Base-by-base conservation (phyloP, 73 alveolate genomes). In the Breviolum minutum region DNA sequence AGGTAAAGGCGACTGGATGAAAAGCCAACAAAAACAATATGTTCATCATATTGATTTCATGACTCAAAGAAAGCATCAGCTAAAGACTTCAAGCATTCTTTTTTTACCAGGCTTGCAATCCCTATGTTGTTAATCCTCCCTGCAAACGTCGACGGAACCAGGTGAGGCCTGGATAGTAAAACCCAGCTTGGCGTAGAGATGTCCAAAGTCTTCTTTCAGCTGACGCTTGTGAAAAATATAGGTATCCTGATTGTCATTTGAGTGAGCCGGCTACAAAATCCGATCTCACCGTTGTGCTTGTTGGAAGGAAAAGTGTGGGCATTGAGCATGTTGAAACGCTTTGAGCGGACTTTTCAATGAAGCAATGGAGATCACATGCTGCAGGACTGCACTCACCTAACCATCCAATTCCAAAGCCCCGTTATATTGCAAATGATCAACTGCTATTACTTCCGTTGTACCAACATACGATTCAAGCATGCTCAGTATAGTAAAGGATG, bases 191-290 rank as follows among this genome's bases (percentile, higher is more conserved):
- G 97, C 97, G 7, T 91, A 91, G 77, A 91, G 88, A 63, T 91
- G 97, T 29, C 97, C 97, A 63, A 91, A 91, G 97, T 91, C 97
- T 66, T 91, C 97, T 40, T 91, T 79, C 77, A 91, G 97, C 89
- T 91, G 97, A 11, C 97, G 97, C 89, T 91, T 91, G 89, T 91
- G 97, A 66, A 91, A 91, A 77, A 91, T 74, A 88, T 91, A 91
- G 66, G 74, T 17, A 79, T 91, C 97, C 97, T 91, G 73, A 61
- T 26, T 10, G 24, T 17, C 74, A 11, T 66, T 66, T 11, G 11
- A 17, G 74, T 66, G 24, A 66, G 74, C 74, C 24, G 74, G 74
- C 74, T 11, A 17, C 24, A 17, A 11, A 17, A 11, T 11, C 74
- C 74, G 74, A 11, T 66, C 17, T 66, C 11, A 66, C 11, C 24